Evolutionary conservation across 1,284 basidiomycete genomes (phyloP).

Genomic region (Neolentinus lepideus): DNA sequence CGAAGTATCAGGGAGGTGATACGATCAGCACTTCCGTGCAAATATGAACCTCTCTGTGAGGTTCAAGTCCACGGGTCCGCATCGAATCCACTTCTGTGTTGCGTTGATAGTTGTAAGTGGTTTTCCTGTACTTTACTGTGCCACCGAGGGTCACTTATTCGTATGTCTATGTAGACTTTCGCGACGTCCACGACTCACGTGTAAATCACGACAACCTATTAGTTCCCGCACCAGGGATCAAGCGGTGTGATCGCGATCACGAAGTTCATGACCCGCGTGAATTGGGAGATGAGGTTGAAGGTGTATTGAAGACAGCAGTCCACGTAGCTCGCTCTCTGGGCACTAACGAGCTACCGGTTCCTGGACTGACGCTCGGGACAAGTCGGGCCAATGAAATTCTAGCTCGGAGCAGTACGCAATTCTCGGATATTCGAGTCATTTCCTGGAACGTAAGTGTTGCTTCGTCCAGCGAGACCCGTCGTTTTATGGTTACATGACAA

Average conservation of each 20-base stretch:
- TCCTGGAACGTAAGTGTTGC: background rate
- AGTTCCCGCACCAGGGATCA: background rate
- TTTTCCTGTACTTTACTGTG: background rate
- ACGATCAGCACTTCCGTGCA: background rate
- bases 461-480: background rate
- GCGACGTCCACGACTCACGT: background rate
- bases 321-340: background rate
- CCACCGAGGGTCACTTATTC: background rate
- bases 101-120: background rate
- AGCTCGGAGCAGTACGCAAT: background rate
- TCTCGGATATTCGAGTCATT: background rate
- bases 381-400: background rate
- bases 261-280: background rate
- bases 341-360: background rate
- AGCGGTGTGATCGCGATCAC: background rate
- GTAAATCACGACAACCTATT: background rate
- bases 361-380: background rate
- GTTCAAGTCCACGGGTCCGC: no score
- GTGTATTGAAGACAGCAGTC: background rate
- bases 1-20: no score
- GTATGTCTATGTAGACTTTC: background rate
- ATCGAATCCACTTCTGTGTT: background rate
- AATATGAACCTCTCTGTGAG: background rate
- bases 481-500: background rate
- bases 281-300: background rate